These are phyloP conservation scores for Suillus plorans DNA, from an alignment of 768 basidiomycete genomes.

Conservation along the genomic window DNA sequence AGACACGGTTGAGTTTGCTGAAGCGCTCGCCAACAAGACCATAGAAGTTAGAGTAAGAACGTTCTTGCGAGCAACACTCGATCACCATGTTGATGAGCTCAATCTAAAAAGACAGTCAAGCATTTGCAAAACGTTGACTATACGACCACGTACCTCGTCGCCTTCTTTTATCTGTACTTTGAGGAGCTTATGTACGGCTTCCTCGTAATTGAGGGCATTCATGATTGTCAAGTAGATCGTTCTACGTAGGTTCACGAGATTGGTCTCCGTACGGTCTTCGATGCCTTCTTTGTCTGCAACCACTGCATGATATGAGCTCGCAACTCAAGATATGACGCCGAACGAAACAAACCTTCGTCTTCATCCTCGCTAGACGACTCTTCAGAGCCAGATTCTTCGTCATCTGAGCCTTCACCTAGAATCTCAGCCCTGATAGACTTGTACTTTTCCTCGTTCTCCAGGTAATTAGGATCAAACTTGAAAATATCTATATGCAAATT, in stretches of 20 bases:
- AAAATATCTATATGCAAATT: slow-evolving; percentile 71
- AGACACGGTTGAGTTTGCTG: slow-evolving; percentile 92
- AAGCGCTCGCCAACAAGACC: slow-evolving; percentile 96
- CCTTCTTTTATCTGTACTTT: slow-evolving; percentile 91
- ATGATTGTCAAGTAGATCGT: slow-evolving; percentile 97
- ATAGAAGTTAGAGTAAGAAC: slow-evolving; percentile 97
- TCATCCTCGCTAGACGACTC: slow-evolving; percentile 68
- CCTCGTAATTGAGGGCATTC: slow-evolving; percentile 97
- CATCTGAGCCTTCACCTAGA: slow-evolving; percentile 83
- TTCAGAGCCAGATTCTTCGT: slow-evolving; percentile 62
- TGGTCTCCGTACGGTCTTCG: slow-evolving; percentile 92
- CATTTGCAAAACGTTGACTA: not conserved
- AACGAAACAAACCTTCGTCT: slow-evolving; percentile 37
- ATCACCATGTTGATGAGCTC: slow-evolving; percentile 98
- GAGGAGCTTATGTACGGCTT: slow-evolving; percentile 97
- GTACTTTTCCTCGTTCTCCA: slow-evolving; percentile 94
- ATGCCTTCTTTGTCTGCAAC: slow-evolving; percentile 86
- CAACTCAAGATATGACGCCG: slow-evolving; percentile 28
- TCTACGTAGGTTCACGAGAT: slow-evolving; percentile 91
- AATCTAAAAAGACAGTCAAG: slow-evolving; percentile 49
- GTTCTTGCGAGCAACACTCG: slow-evolving; percentile 99
- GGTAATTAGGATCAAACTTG: slow-evolving; percentile 86
- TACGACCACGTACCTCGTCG: slow-evolving; percentile 69
- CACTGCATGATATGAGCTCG: slow-evolving; percentile 36
- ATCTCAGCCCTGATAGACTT: slow-evolving; percentile 90